These are phyloP conservation scores for Phlegmacium glaucopus DNA, from an alignment of 768 basidiomycete species.

Conservation along the genomic window DNA sequence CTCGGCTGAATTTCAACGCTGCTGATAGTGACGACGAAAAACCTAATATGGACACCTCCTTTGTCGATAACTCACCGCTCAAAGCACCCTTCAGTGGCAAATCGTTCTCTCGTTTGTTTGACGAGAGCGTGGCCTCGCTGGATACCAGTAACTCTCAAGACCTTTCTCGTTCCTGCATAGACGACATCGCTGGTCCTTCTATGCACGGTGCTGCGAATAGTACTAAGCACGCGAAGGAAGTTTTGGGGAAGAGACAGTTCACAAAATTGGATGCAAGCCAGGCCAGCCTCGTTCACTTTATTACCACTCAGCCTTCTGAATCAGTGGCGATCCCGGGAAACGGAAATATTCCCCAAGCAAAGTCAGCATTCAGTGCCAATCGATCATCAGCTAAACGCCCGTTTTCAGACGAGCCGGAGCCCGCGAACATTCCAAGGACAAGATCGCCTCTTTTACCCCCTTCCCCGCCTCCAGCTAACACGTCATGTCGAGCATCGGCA, in stretches of 20 bases:
- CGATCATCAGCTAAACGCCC: constrained; percentile 42
- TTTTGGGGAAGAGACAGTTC: constrained; percentile 2
- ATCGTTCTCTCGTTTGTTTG: constrained; percentile 67
- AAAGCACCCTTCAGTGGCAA: constrained; percentile 56
- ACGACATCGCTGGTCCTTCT: background rate
- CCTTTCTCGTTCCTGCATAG: background rate
- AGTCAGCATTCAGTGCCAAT: constrained; percentile 7
- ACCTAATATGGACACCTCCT: constrained; percentile 36
- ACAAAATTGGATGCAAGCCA: background rate
- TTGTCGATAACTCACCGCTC: constrained; percentile 70
- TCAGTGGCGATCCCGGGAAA: background rate
- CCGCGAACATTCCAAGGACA: constrained; percentile 12
- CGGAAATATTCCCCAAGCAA: background rate
- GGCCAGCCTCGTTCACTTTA: background rate
- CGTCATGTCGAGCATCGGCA: constrained; percentile 15
- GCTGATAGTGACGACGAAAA: constrained; percentile 18
- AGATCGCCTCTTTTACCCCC: constrained; percentile 53
- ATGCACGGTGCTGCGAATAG: background rate
- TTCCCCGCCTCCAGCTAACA: constrained; percentile 48
- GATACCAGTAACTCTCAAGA: constrained; percentile 11
- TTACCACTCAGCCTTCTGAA: too few species aligned
- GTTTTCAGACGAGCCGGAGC: constrained; percentile 30
- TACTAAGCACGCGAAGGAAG: background rate
- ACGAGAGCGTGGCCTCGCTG: constrained; percentile 30
- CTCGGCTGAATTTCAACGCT: constrained; percentile 20